phyloP scores from a whole-genome alignment of 371 early-diverging fungal species.

The Rhizopus delemar region DNA sequence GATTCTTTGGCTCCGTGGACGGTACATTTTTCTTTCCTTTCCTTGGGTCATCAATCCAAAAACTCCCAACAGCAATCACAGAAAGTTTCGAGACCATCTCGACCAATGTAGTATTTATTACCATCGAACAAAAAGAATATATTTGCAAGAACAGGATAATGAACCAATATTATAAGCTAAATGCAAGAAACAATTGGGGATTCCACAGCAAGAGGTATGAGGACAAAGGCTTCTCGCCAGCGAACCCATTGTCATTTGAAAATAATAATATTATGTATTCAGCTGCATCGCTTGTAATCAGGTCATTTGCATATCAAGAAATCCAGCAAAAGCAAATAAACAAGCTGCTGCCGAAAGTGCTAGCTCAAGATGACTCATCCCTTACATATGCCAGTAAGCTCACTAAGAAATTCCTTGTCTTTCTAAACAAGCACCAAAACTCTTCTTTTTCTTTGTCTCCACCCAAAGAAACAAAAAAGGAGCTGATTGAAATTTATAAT shows the following conservation, averaged over 20 bases:
- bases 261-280: slow-evolving; percentile 13
- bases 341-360: slow-evolving; percentile 17
- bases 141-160: slow-evolving; percentile 15
- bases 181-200: slow-evolving; percentile 23
- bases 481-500: slow-evolving; percentile 17
- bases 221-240: slow-evolving; percentile 17
- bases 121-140: slow-evolving; percentile 10
- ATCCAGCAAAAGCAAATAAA: slow-evolving; percentile 13
- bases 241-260: slow-evolving; percentile 15
- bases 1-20: slow-evolving; percentile 17
- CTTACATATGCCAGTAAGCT: slow-evolving; percentile 6
- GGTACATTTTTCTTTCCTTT: slow-evolving; percentile 16
- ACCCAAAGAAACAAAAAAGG: slow-evolving; percentile 18
- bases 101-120: slow-evolving; percentile 10
- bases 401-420: slow-evolving; percentile 5
- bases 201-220: slow-evolving; percentile 19
- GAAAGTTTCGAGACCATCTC: slow-evolving; percentile 8
- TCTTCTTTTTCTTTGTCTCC: slow-evolving; percentile 23
- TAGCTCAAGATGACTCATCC: slow-evolving; percentile 16
- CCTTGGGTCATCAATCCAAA: slow-evolving; percentile 16
- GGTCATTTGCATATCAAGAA: slow-evolving; percentile 19
- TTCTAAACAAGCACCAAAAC: slow-evolving; percentile 18
- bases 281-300: slow-evolving; percentile 19
- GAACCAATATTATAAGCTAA: slow-evolving; percentile 17
- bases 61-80: slow-evolving; percentile 9